Base-by-base conservation (phyloP, 495 filamentous ascomycete genomes). In the Hypoxylon crocopeplum region DNA sequence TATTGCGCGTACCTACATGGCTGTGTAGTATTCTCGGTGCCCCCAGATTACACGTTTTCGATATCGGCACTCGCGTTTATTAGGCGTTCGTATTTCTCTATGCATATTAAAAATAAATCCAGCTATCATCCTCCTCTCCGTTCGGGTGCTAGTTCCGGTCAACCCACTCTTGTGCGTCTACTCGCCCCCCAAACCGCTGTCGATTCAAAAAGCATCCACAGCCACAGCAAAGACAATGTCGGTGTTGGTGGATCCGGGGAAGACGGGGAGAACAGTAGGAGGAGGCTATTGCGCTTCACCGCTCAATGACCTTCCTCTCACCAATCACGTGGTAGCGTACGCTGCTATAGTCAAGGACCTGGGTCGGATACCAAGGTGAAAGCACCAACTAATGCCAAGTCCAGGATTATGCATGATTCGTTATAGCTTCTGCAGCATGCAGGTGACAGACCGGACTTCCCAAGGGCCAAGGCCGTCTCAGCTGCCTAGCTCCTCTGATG, bases 211-310 rank as follows among this genome's bases (percentile, higher is more conserved):
- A 49, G 32, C 27, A 49, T 16, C 41, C 41, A 48, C 32, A 27
- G 37, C 56, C 29, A 52, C 24, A 33, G 22, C 27, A 38, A 42
- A 37, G 42, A 47, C 32, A 19, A 27, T 40, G 30, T 57, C 56
- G 56, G 62, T 56, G 56, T 48, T 56, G 30, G 62, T 66, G 62
- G 62, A 39, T 45, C 62, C 57, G 52, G 57, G 62, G 57, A 61
- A 55, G 51, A 56, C 62, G 56, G 56, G 37, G 53, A 54, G 54
- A 50, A 21, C 44, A 48, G 48, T 34, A 49, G 30, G 54, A 36
- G 21, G 40, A 56, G 41, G 37, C 24, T 56, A 56, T 36, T 47
- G 46, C 17, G 33, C 47, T 40, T 66, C 62, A 66, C 62, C 62
- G 62, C 62, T 62, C 48, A 61, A 59, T 47, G 51, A 25, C 29